Conservation (phyloP, 140 eudicot genomes). For the Bidens hawaiensis region DNA sequence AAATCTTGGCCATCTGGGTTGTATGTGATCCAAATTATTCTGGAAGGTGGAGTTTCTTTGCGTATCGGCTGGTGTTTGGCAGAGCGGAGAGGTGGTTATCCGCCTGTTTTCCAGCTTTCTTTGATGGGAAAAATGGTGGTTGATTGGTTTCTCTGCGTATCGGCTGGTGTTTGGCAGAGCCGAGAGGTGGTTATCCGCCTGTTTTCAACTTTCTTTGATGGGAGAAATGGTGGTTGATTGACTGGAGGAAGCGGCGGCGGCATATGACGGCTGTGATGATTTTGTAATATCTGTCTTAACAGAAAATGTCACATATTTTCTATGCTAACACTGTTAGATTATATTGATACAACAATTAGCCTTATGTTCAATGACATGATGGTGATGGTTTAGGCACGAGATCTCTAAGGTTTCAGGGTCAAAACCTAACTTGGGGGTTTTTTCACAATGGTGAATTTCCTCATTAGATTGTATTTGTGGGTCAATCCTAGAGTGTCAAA, state of each 20-base stretch:
- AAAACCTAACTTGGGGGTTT: too few species aligned
- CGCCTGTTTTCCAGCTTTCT: slow-evolving; percentile 14
- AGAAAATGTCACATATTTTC: neutral
- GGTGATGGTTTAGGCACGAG: too few species aligned
- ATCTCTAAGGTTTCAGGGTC: too few species aligned
- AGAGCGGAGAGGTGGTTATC: slow-evolving; percentile 27
- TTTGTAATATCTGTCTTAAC: slow-evolving; percentile 3
- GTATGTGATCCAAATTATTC: slow-evolving; percentile 25
- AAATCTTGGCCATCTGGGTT: slow-evolving; percentile 29
- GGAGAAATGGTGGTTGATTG: slow-evolving; percentile 16
- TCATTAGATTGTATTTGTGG: too few species aligned
- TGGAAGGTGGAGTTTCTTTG: slow-evolving; percentile 37
- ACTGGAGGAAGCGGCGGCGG: slow-evolving; percentile 34
- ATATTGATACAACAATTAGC: neutral
- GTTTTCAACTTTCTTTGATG: slow-evolving; percentile 13
- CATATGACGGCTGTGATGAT: slow-evolving; percentile 20
- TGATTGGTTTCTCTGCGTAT: too few species aligned
- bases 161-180: too few species aligned
- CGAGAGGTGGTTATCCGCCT: slow-evolving; percentile 21
- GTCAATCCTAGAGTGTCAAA: too few species aligned
- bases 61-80: slow-evolving; percentile 24
- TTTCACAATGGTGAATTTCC: too few species aligned
- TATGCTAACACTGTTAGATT: neutral
- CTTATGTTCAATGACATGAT: too few species aligned
- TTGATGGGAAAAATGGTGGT: slow-evolving; percentile 22